Base-by-base conservation (phyloP, 352 stramenopile genomes). In the Phytophthora crassamura region DNA sequence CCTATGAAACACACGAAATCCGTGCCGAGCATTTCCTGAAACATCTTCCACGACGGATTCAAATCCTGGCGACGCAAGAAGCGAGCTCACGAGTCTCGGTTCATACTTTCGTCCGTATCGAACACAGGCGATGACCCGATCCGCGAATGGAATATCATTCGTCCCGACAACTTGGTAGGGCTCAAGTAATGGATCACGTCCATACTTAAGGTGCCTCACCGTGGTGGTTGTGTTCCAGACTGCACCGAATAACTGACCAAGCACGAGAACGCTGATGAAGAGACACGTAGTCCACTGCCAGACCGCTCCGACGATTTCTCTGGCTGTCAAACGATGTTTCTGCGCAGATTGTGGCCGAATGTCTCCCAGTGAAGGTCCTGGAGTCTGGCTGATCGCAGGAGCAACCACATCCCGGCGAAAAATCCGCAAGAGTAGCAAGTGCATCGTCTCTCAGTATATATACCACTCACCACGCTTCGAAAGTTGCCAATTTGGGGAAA, bases 91-190 rank as follows among this genome's bases (percentile, higher is more conserved):
- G 7, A 61, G 48, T 47, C 22, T 62, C 0, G 81, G 72, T 12
- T 66, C 49, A 52, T 76, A 86, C 0, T 48, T 41, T 3, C 50
- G 43, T 3, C 69, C 71, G 11, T 74, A 52, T 2, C 57, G 34
- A 1, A 73, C 51, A 33, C 80, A 89, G 1, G 76, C 68, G 14
- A 87, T 48, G 7, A 60, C 62, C 1, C 77, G 75, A 51, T 86
- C 80, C 4, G 64, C 48, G 42, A 78, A 88, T 2, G 74, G 78
- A n/a, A 78, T 62, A 38, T 89, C 80, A 45, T 83, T 89, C 0
- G 41, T 45, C 1, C 80, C 77, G 1, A 43, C 12, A 18, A 86
- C 67, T 16, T 64, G 18, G 15, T 46, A 70, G 8, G 57, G 36
- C 0, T 62, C 66, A 1, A 36, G 38, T 1, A n/a, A 18, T 0